Evolutionary conservation across 331 rosid species (phyloP).

Genomic region (Quercus phellos): DNA sequence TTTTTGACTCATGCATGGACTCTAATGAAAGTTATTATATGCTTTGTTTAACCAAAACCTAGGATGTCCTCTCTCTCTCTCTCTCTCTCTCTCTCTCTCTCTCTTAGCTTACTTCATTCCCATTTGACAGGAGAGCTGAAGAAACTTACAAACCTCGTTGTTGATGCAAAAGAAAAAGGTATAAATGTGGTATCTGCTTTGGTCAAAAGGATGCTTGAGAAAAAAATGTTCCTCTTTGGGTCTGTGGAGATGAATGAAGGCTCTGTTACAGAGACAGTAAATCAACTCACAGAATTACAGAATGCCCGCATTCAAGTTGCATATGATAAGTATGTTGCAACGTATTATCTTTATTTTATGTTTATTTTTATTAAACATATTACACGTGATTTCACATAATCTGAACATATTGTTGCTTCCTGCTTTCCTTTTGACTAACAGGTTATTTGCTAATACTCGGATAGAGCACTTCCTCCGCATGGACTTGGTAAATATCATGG

Average conservation of each 20-base stretch:
- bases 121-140: constrained; percentile 55
- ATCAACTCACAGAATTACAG: constrained; percentile 68
- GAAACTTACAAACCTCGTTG: constrained; percentile 59
- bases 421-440: constrained; percentile 29
- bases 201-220: constrained; percentile 64
- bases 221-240: constrained; percentile 68
- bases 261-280: constrained; percentile 49
- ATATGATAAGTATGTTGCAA: constrained; percentile 42
- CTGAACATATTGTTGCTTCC: constrained; percentile 9
- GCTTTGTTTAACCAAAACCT: neutral
- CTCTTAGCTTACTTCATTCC: neutral
- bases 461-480: constrained; percentile 49
- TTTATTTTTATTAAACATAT: constrained; percentile 3
- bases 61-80: neutral
- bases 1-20: neutral
- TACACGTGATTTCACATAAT: neutral
- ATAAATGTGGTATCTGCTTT: constrained; percentile 45
- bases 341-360: neutral
- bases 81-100: neutral
- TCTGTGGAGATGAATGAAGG: constrained; percentile 56
- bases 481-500: constrained; percentile 59
- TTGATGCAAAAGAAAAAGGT: constrained; percentile 48
- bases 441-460: constrained; percentile 49
- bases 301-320: constrained; percentile 61
- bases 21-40: neutral